Percentiles rank a stretch among this genome's conserved stretches.
Evolutionary conservation across 1,139 yeast species (phyloP).

Genomic region (Pneumocystis carinii): DNA sequence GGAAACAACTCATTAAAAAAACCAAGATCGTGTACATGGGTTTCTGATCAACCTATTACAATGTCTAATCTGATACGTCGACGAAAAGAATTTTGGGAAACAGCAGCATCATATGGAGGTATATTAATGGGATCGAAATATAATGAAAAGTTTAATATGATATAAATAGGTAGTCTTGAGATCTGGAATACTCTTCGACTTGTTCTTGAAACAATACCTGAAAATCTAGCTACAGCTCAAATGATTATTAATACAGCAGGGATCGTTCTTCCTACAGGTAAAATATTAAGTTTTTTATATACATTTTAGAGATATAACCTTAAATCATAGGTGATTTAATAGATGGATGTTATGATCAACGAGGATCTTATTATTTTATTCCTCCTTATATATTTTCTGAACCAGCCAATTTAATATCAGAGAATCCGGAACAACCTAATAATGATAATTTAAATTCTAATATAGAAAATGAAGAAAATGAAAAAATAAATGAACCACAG

Average conservation of each 20-base stretch:
- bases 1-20: neutral
- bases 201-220: neutral
- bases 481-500: neutral
- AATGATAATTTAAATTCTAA: neutral
- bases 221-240: neutral
- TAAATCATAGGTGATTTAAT: neutral
- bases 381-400: neutral
- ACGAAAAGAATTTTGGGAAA: neutral
- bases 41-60: neutral
- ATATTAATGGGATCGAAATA: no score
- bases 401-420: neutral
- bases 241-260: neutral
- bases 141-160: no score
- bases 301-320: neutral
- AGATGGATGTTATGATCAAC: neutral
- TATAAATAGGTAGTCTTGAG: neutral
- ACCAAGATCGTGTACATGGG: neutral
- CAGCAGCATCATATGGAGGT: neutral
- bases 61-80: neutral
- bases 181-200: neutral
- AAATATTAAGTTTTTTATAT: neutral
- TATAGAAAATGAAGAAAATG: neutral
- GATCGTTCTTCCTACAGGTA: neutral
- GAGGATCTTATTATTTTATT: neutral
- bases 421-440: neutral